Evolutionary conservation across 1,284 basidiomycete species (phyloP), one percentile per base, ranked within the genome.

Genomic region (Cronartium ribicola): DNA sequence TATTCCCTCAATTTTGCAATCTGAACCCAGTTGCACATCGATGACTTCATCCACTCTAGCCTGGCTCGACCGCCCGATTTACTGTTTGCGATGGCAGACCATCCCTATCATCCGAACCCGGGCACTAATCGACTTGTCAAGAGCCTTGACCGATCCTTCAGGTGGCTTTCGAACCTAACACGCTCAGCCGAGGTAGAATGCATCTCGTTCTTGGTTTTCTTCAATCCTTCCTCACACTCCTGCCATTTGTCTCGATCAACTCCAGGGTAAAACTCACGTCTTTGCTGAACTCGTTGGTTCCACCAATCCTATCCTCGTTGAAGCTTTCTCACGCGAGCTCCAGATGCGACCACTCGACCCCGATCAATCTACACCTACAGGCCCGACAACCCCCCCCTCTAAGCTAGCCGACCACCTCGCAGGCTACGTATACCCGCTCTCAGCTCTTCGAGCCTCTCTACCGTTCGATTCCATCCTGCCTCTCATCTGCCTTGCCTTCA

Each of bases 41-140:
- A 80, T 0, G 83, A 86, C 36, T 91, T 88, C 86, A 82, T 83
- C 11, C 78, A 80, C 0, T 87, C 87, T 76, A 83, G 83, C 2
- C 77, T 81, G 6, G 80, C 83, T 1, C 86, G 85, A 79, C 83
- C 85, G 36, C 89, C 90, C 0, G 90, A 92, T 78, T 77, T 91
- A 22, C 85, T 89, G 11, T 83, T 90, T 73, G 87, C 90, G 0
- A 83, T 91, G 17, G 84, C 86, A 0, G 90, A 92, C 76, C 87
- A 84, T 0, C 88, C 89, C 0, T 86, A 86, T 78, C 88, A 87
- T 0, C 77, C 83, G 0, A 84, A 87, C 76, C 89, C 88, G 4
- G 77, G 77, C 13, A 88, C 90, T 78, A 91, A 89, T 77, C 86
- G 90, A 10, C 80, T 88, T 4, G 87, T 85, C 39, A 92, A 91